These are phyloP conservation scores for Hypoxylon sp. DNA, from an alignment of 2,329 filamentous ascomycete genomes.

Conservation along the genomic window DNA sequence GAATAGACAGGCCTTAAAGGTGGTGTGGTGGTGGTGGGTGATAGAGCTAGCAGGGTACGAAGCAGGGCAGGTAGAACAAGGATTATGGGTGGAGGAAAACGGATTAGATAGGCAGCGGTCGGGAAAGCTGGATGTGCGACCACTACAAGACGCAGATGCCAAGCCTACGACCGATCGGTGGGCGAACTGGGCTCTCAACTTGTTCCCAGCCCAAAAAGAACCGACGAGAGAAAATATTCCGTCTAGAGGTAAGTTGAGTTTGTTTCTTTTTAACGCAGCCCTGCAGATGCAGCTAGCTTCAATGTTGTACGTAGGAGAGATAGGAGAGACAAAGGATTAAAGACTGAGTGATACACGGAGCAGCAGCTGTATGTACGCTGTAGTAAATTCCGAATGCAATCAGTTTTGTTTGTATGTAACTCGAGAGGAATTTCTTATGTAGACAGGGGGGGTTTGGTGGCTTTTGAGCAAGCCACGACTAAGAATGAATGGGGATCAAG, in stretches of 20 bases:
- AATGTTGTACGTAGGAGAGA: slow-evolving; percentile 6
- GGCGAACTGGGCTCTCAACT: slow-evolving; percentile 20
- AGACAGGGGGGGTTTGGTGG: slow-evolving; percentile 20
- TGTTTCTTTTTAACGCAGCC: slow-evolving; percentile 23
- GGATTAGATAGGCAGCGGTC: slow-evolving; percentile 37
- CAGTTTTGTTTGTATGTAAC: slow-evolving; percentile 36
- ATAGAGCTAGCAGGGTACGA: slow-evolving; percentile 24
- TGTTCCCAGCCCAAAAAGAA: slow-evolving; percentile 13
- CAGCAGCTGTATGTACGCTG: slow-evolving; percentile 11
- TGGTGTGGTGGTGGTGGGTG: slow-evolving; percentile 40
- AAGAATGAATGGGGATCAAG: slow-evolving; percentile 40
- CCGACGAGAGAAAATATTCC: slow-evolving; percentile 4
- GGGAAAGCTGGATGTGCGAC: slow-evolving; percentile 41
- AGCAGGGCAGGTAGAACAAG: slow-evolving; percentile 31
- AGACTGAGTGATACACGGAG: slow-evolving; percentile 25
- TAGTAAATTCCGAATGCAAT: slow-evolving; percentile 42
- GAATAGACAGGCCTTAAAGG: slow-evolving; percentile 44
- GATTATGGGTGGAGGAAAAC: slow-evolving; percentile 39
- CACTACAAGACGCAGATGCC: slow-evolving; percentile 42
- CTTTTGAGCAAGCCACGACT: slow-evolving; percentile 32
- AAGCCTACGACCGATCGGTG: slow-evolving; percentile 47
- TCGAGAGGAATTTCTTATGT: slow-evolving; percentile 27
- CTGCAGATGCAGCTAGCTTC: slow-evolving; percentile 9
- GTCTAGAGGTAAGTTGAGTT: slow-evolving; percentile 10
- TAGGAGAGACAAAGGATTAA: slow-evolving; percentile 34